Conservation (phyloP, 148 eudicot genomes). For the Spergularia marina region DNA sequence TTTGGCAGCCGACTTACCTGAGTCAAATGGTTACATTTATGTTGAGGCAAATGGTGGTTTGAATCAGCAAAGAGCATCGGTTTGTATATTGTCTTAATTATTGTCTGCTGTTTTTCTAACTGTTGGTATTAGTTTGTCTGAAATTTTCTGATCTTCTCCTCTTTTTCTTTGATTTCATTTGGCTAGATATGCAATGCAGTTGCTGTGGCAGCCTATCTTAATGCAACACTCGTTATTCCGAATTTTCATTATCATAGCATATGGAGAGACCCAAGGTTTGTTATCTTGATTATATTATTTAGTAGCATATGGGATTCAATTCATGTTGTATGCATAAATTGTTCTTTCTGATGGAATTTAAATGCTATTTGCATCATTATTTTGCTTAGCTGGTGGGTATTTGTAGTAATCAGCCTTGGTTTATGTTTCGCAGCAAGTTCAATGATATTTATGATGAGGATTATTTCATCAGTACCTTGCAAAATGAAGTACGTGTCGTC, state of each 20-base stretch:
- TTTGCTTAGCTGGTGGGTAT: not conserved
- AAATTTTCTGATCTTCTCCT: slow-evolving; percentile 11
- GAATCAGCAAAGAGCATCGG: slow-evolving; percentile 97
- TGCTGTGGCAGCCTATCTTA: slow-evolving; percentile 99
- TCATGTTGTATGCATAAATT: not conserved
- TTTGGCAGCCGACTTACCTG: slow-evolving; percentile 52
- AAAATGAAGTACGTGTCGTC: slow-evolving; percentile 83
- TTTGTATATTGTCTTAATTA: slow-evolving; percentile 24
- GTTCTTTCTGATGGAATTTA: too few species aligned
- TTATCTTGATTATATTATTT: slow-evolving; percentile 3
- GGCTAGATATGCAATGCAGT: slow-evolving; percentile 96
- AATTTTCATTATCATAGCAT: slow-evolving; percentile 97
- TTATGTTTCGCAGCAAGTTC: slow-evolving; percentile 74
- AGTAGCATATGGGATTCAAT: slow-evolving; percentile 8
- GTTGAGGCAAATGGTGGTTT: slow-evolving; percentile 99
- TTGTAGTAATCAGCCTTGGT: not conserved
- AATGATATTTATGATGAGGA: slow-evolving; percentile 83
- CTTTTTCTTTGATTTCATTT: slow-evolving; percentile 18
- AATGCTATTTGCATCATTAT: not conserved
- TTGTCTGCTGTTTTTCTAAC: slow-evolving; percentile 5
- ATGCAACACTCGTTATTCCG: slow-evolving; percentile 95
- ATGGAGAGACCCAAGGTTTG: slow-evolving; percentile 98
- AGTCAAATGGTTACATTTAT: slow-evolving; percentile 83
- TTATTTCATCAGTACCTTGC: slow-evolving; percentile 56
- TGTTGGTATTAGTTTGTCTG: not conserved